phyloP scores from a whole-genome alignment of 192 early-diverging fungal species.

The Mortierella claussenii region DNA sequence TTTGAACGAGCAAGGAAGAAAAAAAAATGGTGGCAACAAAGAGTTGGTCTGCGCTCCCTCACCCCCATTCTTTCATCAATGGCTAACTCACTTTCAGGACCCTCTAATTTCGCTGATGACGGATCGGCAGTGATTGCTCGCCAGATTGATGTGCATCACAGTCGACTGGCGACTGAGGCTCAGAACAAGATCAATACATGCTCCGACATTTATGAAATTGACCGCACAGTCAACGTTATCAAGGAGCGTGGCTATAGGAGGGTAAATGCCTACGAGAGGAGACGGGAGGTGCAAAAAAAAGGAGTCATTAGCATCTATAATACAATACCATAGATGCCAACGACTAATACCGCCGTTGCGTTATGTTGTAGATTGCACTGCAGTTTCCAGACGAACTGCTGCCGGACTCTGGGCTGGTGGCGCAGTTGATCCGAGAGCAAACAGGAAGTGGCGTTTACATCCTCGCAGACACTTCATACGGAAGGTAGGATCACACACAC shows the following conservation, averaged over 20 bases:
- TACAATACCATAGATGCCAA: not conserved
- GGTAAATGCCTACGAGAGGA: conserved; percentile 22
- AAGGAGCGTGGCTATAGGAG: conserved; percentile 55
- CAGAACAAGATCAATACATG: conserved; percentile 52
- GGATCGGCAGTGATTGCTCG: conserved; percentile 72
- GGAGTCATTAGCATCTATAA: too few species aligned
- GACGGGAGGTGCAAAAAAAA: too few species aligned
- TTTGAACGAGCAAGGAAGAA: too few species aligned
- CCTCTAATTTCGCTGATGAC: conserved; percentile 74
- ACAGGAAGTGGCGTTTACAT: conserved; percentile 72
- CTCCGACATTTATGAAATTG: conserved; percentile 68
- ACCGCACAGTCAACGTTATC: conserved; percentile 68
- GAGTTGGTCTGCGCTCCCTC: too few species aligned
- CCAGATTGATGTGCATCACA: conserved; percentile 49
- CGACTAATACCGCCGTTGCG: not conserved
- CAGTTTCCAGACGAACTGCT: conserved; percentile 96
- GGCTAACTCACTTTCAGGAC: conserved; percentile 59
- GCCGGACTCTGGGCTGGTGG: conserved; percentile 72
- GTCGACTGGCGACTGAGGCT: conserved; percentile 26
- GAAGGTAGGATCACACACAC: conserved; percentile 59
- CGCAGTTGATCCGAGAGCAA: conserved; percentile 59
- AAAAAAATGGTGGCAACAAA: too few species aligned
- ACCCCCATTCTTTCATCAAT: conserved; percentile 1
- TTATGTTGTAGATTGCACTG: conserved; percentile 81
- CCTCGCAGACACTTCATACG: conserved; percentile 96